A percentile compares a stretch with the other conserved stretches of the same genome.
phyloP scores from a whole-genome alignment of 2,329 filamentous ascomycete genomes.

The Scorias spongiosa region DNA sequence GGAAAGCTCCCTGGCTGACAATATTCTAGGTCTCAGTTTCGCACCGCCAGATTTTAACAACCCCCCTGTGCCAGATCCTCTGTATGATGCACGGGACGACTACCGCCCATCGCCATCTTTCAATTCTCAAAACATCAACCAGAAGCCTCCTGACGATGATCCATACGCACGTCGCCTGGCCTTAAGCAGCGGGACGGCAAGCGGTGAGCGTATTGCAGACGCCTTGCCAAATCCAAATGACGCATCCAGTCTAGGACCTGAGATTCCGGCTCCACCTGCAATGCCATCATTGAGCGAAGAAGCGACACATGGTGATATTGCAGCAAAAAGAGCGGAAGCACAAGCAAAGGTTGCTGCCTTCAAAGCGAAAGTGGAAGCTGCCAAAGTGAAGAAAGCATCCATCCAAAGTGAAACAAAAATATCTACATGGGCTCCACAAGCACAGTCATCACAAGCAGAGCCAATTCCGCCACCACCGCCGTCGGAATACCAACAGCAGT shows the following conservation, averaged over 20 bases:
- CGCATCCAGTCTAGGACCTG: too few relatives aligned
- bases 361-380: constrained; percentile 7
- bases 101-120: constrained; percentile 21
- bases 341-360: constrained; percentile 18
- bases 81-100: constrained; percentile 8
- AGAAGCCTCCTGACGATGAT: constrained; percentile 53
- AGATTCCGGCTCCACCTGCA: too few relatives aligned
- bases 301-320: constrained; percentile 7
- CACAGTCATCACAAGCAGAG: background rate
- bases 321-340: constrained; percentile 11
- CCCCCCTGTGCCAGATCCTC: background rate
- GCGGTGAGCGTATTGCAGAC: too few relatives aligned
- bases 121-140: constrained; percentile 28
- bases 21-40: constrained; percentile 21
- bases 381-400: constrained; percentile 1
- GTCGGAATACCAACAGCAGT: background rate
- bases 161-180: constrained; percentile 44
- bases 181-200: too few relatives aligned
- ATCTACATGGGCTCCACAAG: background rate
- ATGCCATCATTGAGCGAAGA: too few relatives aligned
- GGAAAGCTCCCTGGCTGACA: too few relatives aligned
- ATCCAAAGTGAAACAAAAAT: background rate
- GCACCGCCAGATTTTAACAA: constrained; percentile 30
- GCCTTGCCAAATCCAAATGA: too few relatives aligned
- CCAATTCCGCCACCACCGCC: constrained; percentile 2